A percentile compares a stretch with the other conserved stretches of the same genome.
Evolutionary conservation across 2,329 filamentous ascomycete species (phyloP).

Genomic region (Fusarium stilboides): DNA sequence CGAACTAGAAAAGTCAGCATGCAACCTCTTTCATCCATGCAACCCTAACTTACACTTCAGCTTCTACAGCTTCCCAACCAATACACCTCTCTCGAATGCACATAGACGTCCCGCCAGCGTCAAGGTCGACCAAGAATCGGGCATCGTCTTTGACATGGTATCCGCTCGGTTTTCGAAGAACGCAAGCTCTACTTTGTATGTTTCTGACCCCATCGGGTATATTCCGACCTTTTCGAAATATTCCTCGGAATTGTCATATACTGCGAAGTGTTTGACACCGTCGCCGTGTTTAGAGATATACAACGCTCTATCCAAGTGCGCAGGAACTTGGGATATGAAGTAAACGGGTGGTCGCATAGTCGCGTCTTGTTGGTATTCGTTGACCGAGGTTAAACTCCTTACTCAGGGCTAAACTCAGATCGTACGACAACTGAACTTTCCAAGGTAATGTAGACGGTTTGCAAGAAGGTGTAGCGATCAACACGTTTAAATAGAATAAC

Average conservation of each 20-base stretch:
- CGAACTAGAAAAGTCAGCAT: not conserved
- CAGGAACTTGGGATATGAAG: slow-evolving; percentile 2
- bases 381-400: not conserved
- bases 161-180: slow-evolving; percentile 26
- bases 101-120: not conserved
- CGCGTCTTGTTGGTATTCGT: not conserved
- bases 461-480: not conserved
- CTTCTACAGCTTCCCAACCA: slow-evolving; percentile 2
- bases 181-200: slow-evolving; percentile 22
- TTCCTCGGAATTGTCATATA: slow-evolving; percentile 16
- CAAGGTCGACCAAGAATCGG: slow-evolving; percentile 11
- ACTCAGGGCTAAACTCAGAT: not conserved
- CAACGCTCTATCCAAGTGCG: slow-evolving; percentile 1
- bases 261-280: not conserved
- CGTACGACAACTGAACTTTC: not conserved
- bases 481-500: not conserved
- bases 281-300: slow-evolving; percentile 12
- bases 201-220: slow-evolving; percentile 1
- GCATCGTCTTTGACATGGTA: slow-evolving; percentile 5
- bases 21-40: fast-evolving
- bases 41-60: slow-evolving; percentile 11
- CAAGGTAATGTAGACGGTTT: not conserved
- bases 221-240: slow-evolving; percentile 3
- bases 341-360: not conserved
- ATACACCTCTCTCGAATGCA: slow-evolving; percentile 11